Conservation (phyloP, 176 grass and related monocot species). For the Oryza meyeriana region DNA sequence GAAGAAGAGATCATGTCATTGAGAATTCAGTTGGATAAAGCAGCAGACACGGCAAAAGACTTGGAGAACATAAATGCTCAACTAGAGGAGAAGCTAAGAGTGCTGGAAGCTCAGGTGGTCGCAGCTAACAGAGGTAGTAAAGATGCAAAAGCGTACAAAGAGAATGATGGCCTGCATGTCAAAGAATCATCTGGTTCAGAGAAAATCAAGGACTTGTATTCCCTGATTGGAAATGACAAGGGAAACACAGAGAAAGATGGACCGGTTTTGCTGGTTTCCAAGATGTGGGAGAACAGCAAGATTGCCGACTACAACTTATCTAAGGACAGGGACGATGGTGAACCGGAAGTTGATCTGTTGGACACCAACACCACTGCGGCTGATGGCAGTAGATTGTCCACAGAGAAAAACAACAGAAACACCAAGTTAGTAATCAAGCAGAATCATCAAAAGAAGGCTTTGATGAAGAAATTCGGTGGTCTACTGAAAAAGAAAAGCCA, state of each 20-base stretch:
- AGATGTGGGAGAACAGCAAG: constrained; percentile 54
- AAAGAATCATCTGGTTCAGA: constrained; percentile 37
- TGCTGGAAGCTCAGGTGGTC: constrained; percentile 47
- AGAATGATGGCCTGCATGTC: constrained; percentile 44
- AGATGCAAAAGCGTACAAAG: constrained; percentile 54
- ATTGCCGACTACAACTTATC: constrained; percentile 39
- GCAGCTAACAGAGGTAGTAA: constrained; percentile 38
- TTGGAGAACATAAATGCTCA: constrained; percentile 42
- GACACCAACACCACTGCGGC: constrained; percentile 32
- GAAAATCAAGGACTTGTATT: constrained; percentile 45
- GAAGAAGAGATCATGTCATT: constrained; percentile 48
- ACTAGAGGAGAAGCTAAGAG: constrained; percentile 44
- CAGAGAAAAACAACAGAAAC: constrained; percentile 20
- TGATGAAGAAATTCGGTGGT: constrained; percentile 72
- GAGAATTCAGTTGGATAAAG: constrained; percentile 41
- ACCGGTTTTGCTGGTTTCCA: constrained; percentile 27
- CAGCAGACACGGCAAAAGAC: constrained; percentile 24
- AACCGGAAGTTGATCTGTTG: constrained; percentile 44
- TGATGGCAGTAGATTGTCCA: constrained; percentile 20
- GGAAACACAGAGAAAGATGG: constrained; percentile 42
- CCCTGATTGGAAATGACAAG: constrained; percentile 39
- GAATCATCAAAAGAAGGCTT: constrained; percentile 60
- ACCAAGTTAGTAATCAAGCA: constrained; percentile 47
- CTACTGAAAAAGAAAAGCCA: constrained; percentile 71
- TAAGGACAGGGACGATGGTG: constrained; percentile 42